Evolutionary conservation across 2,329 filamentous ascomycete genomes (phyloP).

Genomic region (Elsinoe fawcettii): DNA sequence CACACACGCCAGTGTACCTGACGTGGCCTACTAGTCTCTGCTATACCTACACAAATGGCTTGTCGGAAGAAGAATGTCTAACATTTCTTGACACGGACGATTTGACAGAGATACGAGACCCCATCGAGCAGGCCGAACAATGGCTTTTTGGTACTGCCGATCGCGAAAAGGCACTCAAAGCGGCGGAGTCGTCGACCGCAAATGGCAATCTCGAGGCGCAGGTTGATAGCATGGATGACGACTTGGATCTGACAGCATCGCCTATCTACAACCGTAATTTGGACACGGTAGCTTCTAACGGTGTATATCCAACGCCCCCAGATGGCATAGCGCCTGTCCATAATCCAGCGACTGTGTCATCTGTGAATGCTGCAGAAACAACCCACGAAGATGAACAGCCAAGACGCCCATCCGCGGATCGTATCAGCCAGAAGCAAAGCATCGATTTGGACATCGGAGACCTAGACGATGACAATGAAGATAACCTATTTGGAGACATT

Average conservation of each 20-base stretch:
- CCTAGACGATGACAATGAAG: constrained; percentile 36
- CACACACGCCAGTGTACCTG: background rate
- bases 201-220: background rate
- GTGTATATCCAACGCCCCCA: constrained; percentile 62
- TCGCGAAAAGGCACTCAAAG: background rate
- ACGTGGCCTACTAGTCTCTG: constrained; percentile 10
- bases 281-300: constrained; percentile 39
- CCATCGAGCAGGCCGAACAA: constrained; percentile 6
- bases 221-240: constrained; percentile 4
- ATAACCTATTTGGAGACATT: constrained; percentile 60
- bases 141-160: constrained; percentile 5
- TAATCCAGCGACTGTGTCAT: constrained; percentile 19
- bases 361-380: constrained; percentile 2
- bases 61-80: background rate
- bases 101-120: background rate
- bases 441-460: constrained; percentile 41
- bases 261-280: constrained; percentile 18
- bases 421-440: constrained; percentile 39
- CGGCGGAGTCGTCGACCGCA: background rate
- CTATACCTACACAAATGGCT: background rate
- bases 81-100: background rate
- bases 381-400: background rate
- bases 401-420: background rate
- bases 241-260: constrained; percentile 14
- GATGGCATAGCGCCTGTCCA: constrained; percentile 48